Evolutionary conservation across 2,329 filamentous ascomycete genomes (phyloP).

Genomic region (Dothideomycetes sp.): DNA sequence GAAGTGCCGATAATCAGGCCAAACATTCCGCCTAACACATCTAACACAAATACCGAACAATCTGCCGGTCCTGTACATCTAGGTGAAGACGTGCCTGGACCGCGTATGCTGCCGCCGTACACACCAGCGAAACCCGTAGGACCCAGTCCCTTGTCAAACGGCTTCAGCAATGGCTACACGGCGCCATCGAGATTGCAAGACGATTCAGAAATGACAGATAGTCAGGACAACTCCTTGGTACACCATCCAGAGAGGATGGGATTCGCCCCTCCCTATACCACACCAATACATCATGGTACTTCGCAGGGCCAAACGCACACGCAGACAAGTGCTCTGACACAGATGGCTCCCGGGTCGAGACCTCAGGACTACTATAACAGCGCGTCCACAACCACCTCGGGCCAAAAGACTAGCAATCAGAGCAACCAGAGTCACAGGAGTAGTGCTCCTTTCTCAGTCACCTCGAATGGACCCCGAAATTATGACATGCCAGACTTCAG

Average conservation of each 20-base stretch:
- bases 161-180: constrained; percentile 38
- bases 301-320: constrained; percentile 48
- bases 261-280: constrained; percentile 17
- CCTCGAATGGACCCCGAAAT: constrained; percentile 51
- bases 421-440: constrained; percentile 35
- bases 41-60: constrained; percentile 35
- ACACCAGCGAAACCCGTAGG: constrained; percentile 46
- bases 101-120: constrained; percentile 32
- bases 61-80: constrained; percentile 42
- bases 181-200: constrained; percentile 32
- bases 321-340: constrained; percentile 54
- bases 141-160: constrained; percentile 52
- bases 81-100: constrained; percentile 54
- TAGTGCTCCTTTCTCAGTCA: constrained; percentile 44
- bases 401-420: constrained; percentile 64
- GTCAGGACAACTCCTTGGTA: constrained; percentile 26
- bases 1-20: constrained; percentile 32
- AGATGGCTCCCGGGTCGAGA: constrained; percentile 50
- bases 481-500: constrained; percentile 48
- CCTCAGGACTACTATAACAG: constrained; percentile 65
- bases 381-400: constrained; percentile 74
- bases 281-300: constrained; percentile 21
- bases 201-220: constrained; percentile 37
- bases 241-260: constrained; percentile 26
- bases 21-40: constrained; percentile 31